Conservation (phyloP, 2,329 filamentous ascomycete genomes). For the Passalora sequoiae region DNA sequence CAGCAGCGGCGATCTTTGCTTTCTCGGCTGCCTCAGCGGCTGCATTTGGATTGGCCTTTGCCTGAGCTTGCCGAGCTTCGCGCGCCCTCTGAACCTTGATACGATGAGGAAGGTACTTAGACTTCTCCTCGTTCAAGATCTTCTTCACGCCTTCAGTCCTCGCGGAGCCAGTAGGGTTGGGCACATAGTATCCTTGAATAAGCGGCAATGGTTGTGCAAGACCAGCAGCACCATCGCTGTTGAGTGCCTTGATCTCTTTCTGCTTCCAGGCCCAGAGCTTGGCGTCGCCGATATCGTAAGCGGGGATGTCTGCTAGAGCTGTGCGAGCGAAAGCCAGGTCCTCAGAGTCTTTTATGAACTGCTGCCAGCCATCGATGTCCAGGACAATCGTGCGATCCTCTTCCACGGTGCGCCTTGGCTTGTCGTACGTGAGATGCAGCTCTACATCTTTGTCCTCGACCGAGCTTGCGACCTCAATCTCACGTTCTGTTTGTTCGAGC, state of each 20-base stretch:
- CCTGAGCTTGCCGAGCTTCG: slow-evolving; percentile 79
- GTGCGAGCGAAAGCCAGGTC: slow-evolving; percentile 55
- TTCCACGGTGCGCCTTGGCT: slow-evolving; percentile 59
- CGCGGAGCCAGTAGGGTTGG: slow-evolving; percentile 77
- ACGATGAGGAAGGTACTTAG: slow-evolving; percentile 94
- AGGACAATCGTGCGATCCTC: slow-evolving; percentile 60
- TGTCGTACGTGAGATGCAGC: slow-evolving; percentile 56
- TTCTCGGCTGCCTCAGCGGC: slow-evolving; percentile 47
- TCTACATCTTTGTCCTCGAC: slow-evolving; percentile 50
- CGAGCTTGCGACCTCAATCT: slow-evolving; percentile 47
- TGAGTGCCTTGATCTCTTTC: slow-evolving; percentile 66
- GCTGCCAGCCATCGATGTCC: slow-evolving; percentile 67
- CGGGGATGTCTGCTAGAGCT: slow-evolving; percentile 44
- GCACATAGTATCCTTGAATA: slow-evolving; percentile 71
- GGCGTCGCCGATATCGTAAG: slow-evolving; percentile 52
- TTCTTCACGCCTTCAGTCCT: slow-evolving; percentile 91
- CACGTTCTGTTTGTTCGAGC: slow-evolving; percentile 34
- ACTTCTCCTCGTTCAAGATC: slow-evolving; percentile 95
- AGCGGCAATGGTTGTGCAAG: slow-evolving; percentile 49
- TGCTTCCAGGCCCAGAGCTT: slow-evolving; percentile 66
- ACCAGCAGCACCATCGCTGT: slow-evolving; percentile 53
- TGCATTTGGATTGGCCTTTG: slow-evolving; percentile 59
- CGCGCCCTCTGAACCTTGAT: slow-evolving; percentile 90
- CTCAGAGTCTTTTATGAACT: slow-evolving; percentile 63
- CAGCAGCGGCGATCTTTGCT: slow-evolving; percentile 62